These are phyloP conservation scores for Dalbergia oliveri DNA, from an alignment of 306 rosid genomes.

Conservation along the genomic window DNA sequence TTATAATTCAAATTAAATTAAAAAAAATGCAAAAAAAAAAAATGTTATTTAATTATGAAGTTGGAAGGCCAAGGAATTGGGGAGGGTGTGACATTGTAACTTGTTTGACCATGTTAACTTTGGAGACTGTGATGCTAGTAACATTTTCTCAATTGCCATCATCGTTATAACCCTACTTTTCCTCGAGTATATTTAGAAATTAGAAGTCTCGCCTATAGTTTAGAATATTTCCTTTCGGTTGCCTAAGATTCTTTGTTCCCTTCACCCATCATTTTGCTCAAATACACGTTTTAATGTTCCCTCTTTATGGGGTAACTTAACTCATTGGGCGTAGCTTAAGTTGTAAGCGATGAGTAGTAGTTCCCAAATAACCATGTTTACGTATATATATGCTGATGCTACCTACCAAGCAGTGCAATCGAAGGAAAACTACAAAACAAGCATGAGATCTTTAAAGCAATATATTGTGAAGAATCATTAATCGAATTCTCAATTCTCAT, in stretches of 20 bases:
- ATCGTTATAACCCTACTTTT: slow-evolving; percentile 41
- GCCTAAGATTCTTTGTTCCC: slow-evolving; percentile 75
- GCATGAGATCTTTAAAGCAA: slow-evolving; percentile 2
- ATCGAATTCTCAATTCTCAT: background rate
- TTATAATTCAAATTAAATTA: background rate
- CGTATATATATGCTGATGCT: background rate
- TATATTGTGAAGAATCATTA: slow-evolving; percentile 36
- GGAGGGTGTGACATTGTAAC: slow-evolving; percentile 60
- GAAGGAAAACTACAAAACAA: slow-evolving; percentile 20
- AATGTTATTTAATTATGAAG: slow-evolving; percentile 36
- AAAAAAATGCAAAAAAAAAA: background rate
- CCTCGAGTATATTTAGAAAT: slow-evolving; percentile 32
- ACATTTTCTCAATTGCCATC: slow-evolving; percentile 39
- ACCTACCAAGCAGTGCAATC: slow-evolving; percentile 29
- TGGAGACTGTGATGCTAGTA: slow-evolving; percentile 61
- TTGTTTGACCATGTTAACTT: slow-evolving; percentile 62
- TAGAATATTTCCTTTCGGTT: slow-evolving; percentile 57
- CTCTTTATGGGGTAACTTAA: slow-evolving; percentile 33
- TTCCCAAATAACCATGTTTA: slow-evolving; percentile 39
- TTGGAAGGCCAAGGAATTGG: slow-evolving; percentile 71
- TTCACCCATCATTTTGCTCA: slow-evolving; percentile 54
- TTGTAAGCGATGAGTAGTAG: slow-evolving; percentile 11
- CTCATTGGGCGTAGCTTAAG: slow-evolving; percentile 29
- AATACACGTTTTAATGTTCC: slow-evolving; percentile 52
- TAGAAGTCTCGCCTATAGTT: slow-evolving; percentile 48